Evolutionary conservation across 2,329 filamentous ascomycete species (phyloP), one percentile per base, ranked within the genome.

Genomic region (Phialemonium atrogriseum): DNA sequence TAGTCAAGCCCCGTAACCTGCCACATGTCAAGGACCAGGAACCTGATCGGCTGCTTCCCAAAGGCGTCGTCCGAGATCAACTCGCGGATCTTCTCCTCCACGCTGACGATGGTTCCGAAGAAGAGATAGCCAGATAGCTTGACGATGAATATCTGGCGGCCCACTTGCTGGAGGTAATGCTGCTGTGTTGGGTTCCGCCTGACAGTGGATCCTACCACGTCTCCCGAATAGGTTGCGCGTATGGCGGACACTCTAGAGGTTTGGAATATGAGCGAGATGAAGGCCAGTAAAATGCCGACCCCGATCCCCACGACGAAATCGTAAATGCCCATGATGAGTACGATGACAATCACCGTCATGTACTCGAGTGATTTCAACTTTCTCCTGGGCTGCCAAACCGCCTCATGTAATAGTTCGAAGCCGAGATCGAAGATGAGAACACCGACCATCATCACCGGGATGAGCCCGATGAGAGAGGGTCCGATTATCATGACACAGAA

Each of bases 101-200:
- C 89, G 28, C 85, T 86, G 32, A 95, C 89, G 42, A 98, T 94
- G 3, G 88, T 96, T 11, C 91, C 91, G 45, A 98, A 98, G 66
- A 98, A 98, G n/a, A 98, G 73, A 50, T 89, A 96, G 0, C 91
- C 89, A 0, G 84, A 81, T 11, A 98, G 70, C 55, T 96, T 96
- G 48, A 94, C 82, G 30, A 96, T 79, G 36, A 84, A 82, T 20
- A 93, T 91, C 52, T 98, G 91, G 19, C 76, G 73, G 4, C 89
- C 88, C 11, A 91, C 88, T 42, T 89, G 73, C 38, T 80, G 79
- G 4, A 98, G 65, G 50, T 91, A 98, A 37, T 83, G 77, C 38
- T 88, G 80, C 47, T 98, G 91, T 4, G 87, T 79, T 1, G 85
- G 84, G 44, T 94, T 94, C 33, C 91, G 78, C 32, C 91, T 75